Percentiles rank a stretch among this genome's conserved stretches.
Conservation (phyloP, 2,329 filamentous ascomycete genomes). For the Trichoderma koningii region DNA sequence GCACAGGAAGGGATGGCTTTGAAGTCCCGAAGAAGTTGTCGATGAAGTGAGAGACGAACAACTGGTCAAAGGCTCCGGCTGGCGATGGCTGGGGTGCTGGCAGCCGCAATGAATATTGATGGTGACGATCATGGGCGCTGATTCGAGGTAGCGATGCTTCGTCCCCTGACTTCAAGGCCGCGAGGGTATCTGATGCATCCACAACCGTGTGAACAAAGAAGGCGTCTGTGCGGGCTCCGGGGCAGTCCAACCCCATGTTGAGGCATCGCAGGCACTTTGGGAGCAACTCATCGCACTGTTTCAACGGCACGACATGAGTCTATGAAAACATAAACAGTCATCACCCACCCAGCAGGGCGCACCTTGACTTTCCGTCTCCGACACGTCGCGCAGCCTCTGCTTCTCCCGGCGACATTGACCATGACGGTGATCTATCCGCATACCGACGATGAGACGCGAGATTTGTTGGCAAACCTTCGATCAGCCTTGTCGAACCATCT, state of each 20-base stretch:
- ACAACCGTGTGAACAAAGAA: conserved; percentile 27
- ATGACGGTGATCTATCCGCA: not conserved
- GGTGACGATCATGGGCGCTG: not conserved
- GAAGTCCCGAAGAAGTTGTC: conserved; percentile 26
- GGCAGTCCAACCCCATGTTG: conserved; percentile 20
- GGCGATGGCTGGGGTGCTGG: conserved; percentile 11
- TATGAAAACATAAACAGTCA: not conserved
- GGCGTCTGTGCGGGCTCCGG: conserved; percentile 27
- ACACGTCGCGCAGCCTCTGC: conserved; percentile 29
- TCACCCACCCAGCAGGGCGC: not conserved
- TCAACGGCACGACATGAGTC: not conserved
- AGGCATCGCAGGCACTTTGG: conserved; percentile 27
- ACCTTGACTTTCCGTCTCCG: conserved; percentile 29
- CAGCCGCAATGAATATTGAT: not conserved
- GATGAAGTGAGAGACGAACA: conserved; percentile 29
- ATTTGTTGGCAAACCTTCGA: not conserved
- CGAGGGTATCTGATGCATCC: not conserved
- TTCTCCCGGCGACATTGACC: conserved; percentile 30
- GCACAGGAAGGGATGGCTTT: not conserved
- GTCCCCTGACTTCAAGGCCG: not conserved
- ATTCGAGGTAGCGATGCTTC: not conserved
- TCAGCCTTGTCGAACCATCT: not conserved
- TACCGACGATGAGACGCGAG: not conserved
- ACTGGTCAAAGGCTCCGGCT: conserved; percentile 28
- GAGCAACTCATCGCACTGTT: conserved; percentile 27